Evolutionary conservation across 371 early-diverging fungal genomes (phyloP), one percentile per base, ranked within the genome.

Genomic region (Thermomucor indicae-seudaticae): DNA sequence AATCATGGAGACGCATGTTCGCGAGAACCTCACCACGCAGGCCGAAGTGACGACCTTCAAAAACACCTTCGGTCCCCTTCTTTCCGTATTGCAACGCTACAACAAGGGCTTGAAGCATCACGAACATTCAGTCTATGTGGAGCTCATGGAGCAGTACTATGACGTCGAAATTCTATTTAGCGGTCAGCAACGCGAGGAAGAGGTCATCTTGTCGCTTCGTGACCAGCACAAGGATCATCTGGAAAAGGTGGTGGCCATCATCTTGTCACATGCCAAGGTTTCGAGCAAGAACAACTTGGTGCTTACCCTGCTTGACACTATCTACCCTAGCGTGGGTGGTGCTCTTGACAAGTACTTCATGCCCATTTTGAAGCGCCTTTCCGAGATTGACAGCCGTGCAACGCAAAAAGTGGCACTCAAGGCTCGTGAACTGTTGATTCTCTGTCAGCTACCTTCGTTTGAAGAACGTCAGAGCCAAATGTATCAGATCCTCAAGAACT

Each of bases 341-440:
- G 81, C 80, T 19, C 65, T 88, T 35, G 86, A 86, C 53, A 79
- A 84, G 57, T 76, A 74, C 61, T 96, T 89, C 72, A 78, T 81
- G 46, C 85, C 90, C 17, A 76, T 89, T 12, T 75, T 96, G 51
- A 90, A 92, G 72, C 78, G 79, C 47, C 64, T 96, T 49, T 90
- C 98, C 23, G 86, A 83, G 49, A 78, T 97, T 40, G 78, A 80
- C 20, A 84, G 89, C 49, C 80, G 88, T 34, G 66, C 76, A 10
- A 86, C 93, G 6, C 78, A 90, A 66, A 91, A 92, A 80, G 93
- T 94, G 20, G 85, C 96, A 17, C 75, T 96, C 31, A 89, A 90
- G 71, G 96, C 96, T 4, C 88, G 96, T 57, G 97, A 96, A 65
- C 66, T 95, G 38, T 72, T 96, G 49, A 92, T 97, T 53, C 88